These are phyloP conservation scores for Acer yangbiense DNA, from an alignment of 345 rosid genomes.

Conservation along the genomic window DNA sequence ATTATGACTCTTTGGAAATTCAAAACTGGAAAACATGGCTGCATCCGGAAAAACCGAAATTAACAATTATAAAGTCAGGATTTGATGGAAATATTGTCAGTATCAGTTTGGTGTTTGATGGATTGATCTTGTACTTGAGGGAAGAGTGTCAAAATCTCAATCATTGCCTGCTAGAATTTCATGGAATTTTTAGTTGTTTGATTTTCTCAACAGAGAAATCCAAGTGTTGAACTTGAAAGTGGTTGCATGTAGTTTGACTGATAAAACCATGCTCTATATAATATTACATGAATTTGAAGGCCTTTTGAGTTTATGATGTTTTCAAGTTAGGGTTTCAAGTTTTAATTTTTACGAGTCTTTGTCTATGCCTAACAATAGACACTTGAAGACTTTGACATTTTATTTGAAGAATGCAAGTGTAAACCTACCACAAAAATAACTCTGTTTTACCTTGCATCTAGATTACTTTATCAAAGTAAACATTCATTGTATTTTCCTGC, in stretches of 20 bases:
- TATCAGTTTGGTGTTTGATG: conserved; percentile 1
- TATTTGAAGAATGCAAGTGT: neutral
- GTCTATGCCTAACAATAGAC: neutral
- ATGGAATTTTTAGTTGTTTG: neutral
- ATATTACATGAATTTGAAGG: neutral
- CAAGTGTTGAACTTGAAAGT: neutral
- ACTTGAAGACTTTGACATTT: neutral
- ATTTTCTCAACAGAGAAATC: neutral
- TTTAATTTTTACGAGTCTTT: too few relatives aligned
- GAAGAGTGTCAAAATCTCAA: conserved; percentile 7
- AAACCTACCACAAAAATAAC: neutral
- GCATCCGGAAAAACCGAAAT: neutral
- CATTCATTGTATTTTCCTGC: too few relatives aligned
- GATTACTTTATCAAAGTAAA: too few relatives aligned
- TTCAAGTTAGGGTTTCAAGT: too few relatives aligned
- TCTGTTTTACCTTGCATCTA: neutral
- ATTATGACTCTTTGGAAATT: neutral
- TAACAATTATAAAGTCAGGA: neutral
- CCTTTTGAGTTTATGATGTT: too few relatives aligned
- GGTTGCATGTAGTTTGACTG: neutral
- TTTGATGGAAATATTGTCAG: neutral
- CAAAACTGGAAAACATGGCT: neutral
- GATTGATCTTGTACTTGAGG: neutral
- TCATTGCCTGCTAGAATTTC: neutral
- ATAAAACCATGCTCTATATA: neutral